Evolutionary conservation across 73 alveolate genomes (phyloP), one percentile per base, ranked within the genome.

Genomic region (Urostyla sp.): DNA sequence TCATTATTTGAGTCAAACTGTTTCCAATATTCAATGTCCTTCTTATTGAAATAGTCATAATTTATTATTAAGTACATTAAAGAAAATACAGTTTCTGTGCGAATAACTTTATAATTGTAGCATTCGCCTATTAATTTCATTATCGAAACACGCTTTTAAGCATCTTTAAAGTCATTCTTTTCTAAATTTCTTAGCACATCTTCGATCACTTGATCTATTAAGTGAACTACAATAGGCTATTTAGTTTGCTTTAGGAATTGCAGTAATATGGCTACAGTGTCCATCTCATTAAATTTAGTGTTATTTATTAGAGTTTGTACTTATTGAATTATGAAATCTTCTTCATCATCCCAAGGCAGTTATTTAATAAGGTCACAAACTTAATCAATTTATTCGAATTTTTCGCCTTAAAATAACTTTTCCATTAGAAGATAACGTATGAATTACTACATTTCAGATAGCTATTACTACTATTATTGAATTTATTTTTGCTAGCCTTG

Each of bases 91-190:
- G 28, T 43, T 30, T 28, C 20, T 24, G 80, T 51, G 49, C 38
- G 82, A 7, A 78, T 5, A 31, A 48, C 69, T 52, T 53, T 54
- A 36, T 28, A 87, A 78, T 87, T 87, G 84, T 87, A 87, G 54
- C 80, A 80, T 75, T 87, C 94, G 2, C 94, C 91, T 48, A 87
- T 81, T 43, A 87, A 66, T 46, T 87, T 87, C 85, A 87, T 75
- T 36, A 79, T 72, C 16, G 80, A 31, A 2, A 72, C 90, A 52
- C 94, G 27, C 67, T 80, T 35, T 16, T 86, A 80, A 63, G 82
- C 56, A 61, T 87, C 94, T 5, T 87, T 86, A 36, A 87, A 87
- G 67, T 87, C 94, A 52, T 87, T 87, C 34, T 90, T 40, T 49
- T 87, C 94, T 10, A 55, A 50, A 15, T 21, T 34, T 32, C 72